Percentiles rank a stretch among this genome's conserved stretches.
Conservation (phyloP, 352 stramenopile species). For the Blastocystis sp. region DNA sequence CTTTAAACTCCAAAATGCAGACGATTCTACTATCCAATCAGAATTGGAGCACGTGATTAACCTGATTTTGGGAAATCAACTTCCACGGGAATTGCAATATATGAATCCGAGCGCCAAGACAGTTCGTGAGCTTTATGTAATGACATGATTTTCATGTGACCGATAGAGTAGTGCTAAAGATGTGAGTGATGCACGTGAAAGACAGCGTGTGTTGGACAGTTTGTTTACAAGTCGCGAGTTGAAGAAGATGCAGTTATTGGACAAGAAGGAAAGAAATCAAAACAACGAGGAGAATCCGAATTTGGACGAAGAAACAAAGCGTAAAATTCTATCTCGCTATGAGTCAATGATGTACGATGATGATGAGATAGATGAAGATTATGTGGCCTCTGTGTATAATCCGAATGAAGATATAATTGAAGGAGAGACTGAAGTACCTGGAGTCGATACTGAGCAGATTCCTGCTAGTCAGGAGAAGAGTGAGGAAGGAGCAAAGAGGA, state of each 20-base stretch:
- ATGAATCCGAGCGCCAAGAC: conserved; percentile 13
- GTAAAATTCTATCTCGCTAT: not conserved
- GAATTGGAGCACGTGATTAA: not conserved
- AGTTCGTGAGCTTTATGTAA: conserved; percentile 24
- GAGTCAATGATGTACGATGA: conserved; percentile 10
- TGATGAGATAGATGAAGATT: conserved; percentile 1
- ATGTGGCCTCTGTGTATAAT: not conserved
- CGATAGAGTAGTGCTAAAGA: not conserved
- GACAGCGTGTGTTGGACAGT: not conserved
- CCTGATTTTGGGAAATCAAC: not conserved
- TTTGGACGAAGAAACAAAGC: not conserved
- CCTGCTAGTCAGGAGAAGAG: not conserved
- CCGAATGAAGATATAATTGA: not conserved
- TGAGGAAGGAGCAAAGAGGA: not conserved
- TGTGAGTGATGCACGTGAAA: not conserved
- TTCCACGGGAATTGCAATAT: not conserved
- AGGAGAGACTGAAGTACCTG: not conserved
- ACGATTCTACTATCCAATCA: not conserved
- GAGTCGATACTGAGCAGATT: not conserved
- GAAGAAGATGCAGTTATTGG: not conserved
- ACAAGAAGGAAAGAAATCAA: conserved; percentile 35
- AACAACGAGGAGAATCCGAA: not conserved
- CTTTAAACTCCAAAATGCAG: not conserved
- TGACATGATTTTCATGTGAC: not conserved
- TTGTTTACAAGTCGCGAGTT: not conserved